Conservation (phyloP, 306 rosid genomes). For the Rubus idaeus region DNA sequence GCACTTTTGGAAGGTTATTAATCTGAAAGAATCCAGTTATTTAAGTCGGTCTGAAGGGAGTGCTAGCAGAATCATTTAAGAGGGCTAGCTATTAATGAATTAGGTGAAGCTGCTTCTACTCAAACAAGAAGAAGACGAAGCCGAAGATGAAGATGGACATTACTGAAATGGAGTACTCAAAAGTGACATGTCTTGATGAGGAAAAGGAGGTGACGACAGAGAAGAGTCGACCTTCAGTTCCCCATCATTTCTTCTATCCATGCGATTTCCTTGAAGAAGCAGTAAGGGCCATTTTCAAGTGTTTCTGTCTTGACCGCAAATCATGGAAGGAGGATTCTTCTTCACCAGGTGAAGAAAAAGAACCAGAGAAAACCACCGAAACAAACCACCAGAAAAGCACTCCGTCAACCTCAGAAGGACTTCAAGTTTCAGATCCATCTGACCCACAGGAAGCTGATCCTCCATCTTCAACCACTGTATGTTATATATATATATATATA, state of each 20-base stretch:
- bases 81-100: background rate
- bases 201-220: background rate
- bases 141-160: background rate
- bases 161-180: constrained; percentile 13
- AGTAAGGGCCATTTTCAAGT: constrained; percentile 10
- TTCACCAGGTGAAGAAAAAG: background rate
- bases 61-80: background rate
- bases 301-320: constrained; percentile 1
- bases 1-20: background rate
- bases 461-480: constrained; percentile 9
- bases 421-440: background rate
- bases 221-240: background rate
- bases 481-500: background rate
- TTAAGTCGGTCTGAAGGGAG: constrained; percentile 7
- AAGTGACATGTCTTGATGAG: background rate
- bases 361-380: background rate
- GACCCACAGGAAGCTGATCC: constrained; percentile 10
- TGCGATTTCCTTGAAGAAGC: constrained; percentile 12
- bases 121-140: background rate
- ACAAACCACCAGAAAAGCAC: background rate
- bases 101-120: background rate
- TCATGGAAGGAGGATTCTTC: too few relatives aligned
- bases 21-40: background rate
- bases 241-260: constrained; percentile 7
- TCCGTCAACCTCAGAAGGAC: background rate